Conservation (phyloP, 2,329 filamentous ascomycete species). For the Penicillium sp. region DNA sequence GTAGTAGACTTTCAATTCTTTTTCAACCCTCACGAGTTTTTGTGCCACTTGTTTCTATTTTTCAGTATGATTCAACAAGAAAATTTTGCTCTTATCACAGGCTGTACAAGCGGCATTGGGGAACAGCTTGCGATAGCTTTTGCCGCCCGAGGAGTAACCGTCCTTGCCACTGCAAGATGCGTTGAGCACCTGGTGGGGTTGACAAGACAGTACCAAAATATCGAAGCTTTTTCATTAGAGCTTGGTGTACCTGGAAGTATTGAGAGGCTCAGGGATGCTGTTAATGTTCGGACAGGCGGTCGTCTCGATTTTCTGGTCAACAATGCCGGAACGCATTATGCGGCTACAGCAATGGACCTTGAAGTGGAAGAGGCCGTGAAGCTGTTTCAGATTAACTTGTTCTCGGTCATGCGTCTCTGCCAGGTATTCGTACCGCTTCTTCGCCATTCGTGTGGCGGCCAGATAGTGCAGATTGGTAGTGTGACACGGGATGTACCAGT, state of each 20-base stretch:
- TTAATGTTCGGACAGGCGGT: neutral
- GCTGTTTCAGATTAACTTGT: constrained; percentile 8
- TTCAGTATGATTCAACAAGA: too few relatives aligned
- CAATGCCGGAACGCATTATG: constrained; percentile 14
- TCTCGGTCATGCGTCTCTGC: constrained; percentile 18
- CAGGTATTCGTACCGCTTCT: constrained; percentile 22
- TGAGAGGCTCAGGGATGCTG: neutral
- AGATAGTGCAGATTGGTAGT: constrained; percentile 26
- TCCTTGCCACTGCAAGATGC: constrained; percentile 3
- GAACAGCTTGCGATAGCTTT: constrained; percentile 10
- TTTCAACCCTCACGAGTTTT: too few relatives aligned
- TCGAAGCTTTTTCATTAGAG: neutral
- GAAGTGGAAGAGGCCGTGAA: constrained; percentile 1
- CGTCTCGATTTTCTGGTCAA: constrained; percentile 15
- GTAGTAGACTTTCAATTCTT: too few relatives aligned
- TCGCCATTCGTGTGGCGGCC: constrained; percentile 8
- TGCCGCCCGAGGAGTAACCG: constrained; percentile 3
- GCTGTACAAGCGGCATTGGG: constrained; percentile 10
- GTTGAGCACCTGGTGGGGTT: neutral
- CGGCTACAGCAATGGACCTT: constrained; percentile 6
- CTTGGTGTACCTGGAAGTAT: constrained; percentile 1
- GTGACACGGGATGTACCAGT: constrained; percentile 16
- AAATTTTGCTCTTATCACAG: constrained; percentile 4
- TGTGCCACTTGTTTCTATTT: too few relatives aligned
- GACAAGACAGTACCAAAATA: constrained; percentile 2